Evolutionary conservation across 805 yeast species (phyloP).

Genomic region (Starmera dryadoides): DNA sequence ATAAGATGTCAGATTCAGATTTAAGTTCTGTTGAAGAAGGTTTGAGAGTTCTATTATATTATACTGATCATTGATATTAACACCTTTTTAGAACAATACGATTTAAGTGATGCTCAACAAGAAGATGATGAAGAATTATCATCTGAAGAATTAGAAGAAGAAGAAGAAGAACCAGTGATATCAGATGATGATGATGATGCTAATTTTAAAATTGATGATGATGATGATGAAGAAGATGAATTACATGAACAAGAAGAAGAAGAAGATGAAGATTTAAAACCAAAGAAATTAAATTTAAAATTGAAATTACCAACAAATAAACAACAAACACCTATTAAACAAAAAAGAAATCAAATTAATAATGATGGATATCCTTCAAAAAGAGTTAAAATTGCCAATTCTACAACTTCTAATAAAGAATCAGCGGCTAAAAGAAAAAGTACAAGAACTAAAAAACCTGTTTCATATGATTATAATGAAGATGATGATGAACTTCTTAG

Average conservation of each 20-base stretch:
- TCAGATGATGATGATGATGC: slow-evolving; percentile 8
- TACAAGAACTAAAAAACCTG: slow-evolving; percentile 3
- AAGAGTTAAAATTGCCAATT: neutral
- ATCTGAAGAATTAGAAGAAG: slow-evolving; percentile 6
- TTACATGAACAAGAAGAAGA: slow-evolving; percentile 6
- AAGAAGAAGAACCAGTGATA: slow-evolving; percentile 3
- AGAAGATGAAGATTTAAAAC: slow-evolving; percentile 2
- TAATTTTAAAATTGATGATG: slow-evolving; percentile 9
- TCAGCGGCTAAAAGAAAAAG: neutral
- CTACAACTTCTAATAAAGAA: neutral
- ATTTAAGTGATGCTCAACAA: neutral
- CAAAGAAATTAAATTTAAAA: slow-evolving; percentile 10
- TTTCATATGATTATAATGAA: slow-evolving; percentile 8
- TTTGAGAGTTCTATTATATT: neutral
- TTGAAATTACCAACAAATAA: slow-evolving; percentile 10
- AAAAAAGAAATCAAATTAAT: neutral
- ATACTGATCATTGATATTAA: neutral
- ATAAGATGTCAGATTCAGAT: slow-evolving; percentile 1
- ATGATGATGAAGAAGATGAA: slow-evolving; percentile 12
- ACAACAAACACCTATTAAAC: neutral
- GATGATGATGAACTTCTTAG: slow-evolving; percentile 18
- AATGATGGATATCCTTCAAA: neutral
- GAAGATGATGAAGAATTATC: slow-evolving; percentile 1
- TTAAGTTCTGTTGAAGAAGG: slow-evolving; percentile 1
- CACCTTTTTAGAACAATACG: neutral